Percentiles rank a stretch among this genome's conserved stretches.
phyloP scores from a whole-genome alignment of 345 rosid species.

The Euclidium syriacum region DNA sequence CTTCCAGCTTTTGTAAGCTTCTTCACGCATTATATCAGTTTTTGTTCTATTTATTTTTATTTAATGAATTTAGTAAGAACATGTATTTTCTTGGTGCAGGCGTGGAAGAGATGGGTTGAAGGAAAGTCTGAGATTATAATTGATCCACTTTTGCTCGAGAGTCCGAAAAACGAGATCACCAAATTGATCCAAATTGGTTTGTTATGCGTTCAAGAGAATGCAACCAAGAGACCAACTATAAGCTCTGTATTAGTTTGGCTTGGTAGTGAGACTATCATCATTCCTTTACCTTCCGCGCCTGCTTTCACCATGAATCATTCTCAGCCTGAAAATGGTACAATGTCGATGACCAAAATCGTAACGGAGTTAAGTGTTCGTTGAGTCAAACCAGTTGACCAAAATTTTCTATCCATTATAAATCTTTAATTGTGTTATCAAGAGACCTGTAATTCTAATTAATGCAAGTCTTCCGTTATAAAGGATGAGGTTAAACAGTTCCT shows the following conservation, averaged over 20 bases:
- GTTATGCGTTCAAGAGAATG: constrained; percentile 44
- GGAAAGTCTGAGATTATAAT: constrained; percentile 32
- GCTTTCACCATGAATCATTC: constrained; percentile 22
- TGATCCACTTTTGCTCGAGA: constrained; percentile 28
- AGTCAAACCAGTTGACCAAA: too few relatives aligned
- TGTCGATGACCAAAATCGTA: constrained; percentile 30
- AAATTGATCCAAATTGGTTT: constrained; percentile 36
- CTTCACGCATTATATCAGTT: background rate
- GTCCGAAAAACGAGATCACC: background rate
- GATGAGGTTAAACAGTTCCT: too few relatives aligned
- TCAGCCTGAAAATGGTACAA: constrained; percentile 4
- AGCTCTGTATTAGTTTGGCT: constrained; percentile 39
- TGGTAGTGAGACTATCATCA: constrained; percentile 26
- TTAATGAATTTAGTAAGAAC: too few relatives aligned
- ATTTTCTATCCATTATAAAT: too few relatives aligned
- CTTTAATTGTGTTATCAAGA: too few relatives aligned
- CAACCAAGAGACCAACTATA: constrained; percentile 40
- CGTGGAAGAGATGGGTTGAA: constrained; percentile 49
- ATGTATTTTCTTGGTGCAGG: constrained; percentile 15
- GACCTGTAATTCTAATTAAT: too few relatives aligned
- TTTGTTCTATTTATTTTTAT: constrained; percentile 19
- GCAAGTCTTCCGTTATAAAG: too few relatives aligned
- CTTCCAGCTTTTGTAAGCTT: constrained; percentile 25
- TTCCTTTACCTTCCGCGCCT: constrained; percentile 34
- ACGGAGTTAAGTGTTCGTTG: constrained; percentile 35